Evolutionary conservation across 164 flowering plant species (phyloP), one percentile per base, ranked within the genome.

Genomic region (Piper betle): DNA sequence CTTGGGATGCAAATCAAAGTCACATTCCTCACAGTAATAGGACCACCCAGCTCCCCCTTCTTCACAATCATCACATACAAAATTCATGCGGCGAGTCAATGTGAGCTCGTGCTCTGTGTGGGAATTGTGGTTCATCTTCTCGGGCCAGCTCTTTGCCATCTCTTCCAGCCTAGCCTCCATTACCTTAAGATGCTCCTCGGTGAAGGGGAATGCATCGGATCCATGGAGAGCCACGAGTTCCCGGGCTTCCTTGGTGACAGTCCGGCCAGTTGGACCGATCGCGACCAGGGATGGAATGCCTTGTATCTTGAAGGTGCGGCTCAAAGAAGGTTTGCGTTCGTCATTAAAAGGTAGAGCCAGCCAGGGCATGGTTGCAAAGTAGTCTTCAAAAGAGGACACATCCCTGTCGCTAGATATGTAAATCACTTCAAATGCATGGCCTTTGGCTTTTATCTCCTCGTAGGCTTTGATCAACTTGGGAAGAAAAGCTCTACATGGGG

Each of bases 141-240:
- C 69, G 18, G 95, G 92, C 85, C 87, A 84, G 65, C 75, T 80
- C 69, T 82, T 82, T 19, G 81, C 84, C 78, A 72, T 78, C 55
- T 79, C 82, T 59, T 77, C 80, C 39, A 60, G 16, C 52, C 67
- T 8, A 7, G 68, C 71, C 56, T 83, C 82, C 0, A 86, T 46
- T 67, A 76, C 80, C 71, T 79, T 73, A 56, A 82, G 1, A 6
- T 66, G 82, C 43, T 85, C 86, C 2, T 72, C 69, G 3, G 85
- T 81, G 75, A 90, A 90, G 11, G 92, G 95, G 66, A 80, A 90
- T 1, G 97, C 92, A 56, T 75, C 70, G 0, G 84, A 77, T 17
- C 93, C 93, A 57, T 83, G 78, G 16, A 3, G 3, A 60, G 41
- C 58, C 13, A 87, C 43, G 12, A 83, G 73, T 2, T 74, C 61